Percentiles rank a stretch among this genome's conserved stretches.
Evolutionary conservation across 805 yeast genomes (phyloP).

Genomic region (Jamesozyma jinghongensis): DNA sequence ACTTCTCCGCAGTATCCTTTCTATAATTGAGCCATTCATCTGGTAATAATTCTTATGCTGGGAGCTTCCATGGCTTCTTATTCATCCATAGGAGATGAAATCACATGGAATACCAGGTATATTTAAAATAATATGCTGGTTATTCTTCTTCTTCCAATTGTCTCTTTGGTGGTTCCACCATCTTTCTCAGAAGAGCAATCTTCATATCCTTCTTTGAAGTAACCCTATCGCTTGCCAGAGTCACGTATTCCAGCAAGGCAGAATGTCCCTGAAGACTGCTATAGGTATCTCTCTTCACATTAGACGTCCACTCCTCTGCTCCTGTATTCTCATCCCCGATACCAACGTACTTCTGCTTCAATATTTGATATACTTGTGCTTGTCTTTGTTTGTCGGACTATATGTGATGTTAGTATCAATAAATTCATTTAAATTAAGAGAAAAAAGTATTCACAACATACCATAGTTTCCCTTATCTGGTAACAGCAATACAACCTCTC

Average conservation of each 20-base stretch:
- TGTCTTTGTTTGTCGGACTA: conserved; percentile 62
- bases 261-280: conserved; percentile 24
- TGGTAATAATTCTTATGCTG: too few species aligned
- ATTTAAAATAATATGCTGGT: too few species aligned
- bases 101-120: too few species aligned
- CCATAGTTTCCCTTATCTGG: too few species aligned
- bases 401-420: neutral
- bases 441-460: neutral
- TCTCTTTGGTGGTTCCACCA: conserved; percentile 11
- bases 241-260: conserved; percentile 23
- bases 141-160: neutral
- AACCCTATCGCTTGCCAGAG: conserved; percentile 13
- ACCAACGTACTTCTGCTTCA: conserved; percentile 59
- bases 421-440: neutral
- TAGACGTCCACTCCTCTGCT: conserved; percentile 57
- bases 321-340: conserved; percentile 69
- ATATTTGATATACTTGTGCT: conserved; percentile 44
- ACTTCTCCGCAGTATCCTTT: too few species aligned
- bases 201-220: conserved; percentile 19
- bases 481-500: too few species aligned
- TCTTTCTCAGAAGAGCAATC: conserved; percentile 21
- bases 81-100: too few species aligned
- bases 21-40: too few species aligned
- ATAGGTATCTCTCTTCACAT: conserved; percentile 31
- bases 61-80: too few species aligned